Base-by-base conservation (phyloP, 495 filamentous ascomycete species). In the Letharia columbiana region DNA sequence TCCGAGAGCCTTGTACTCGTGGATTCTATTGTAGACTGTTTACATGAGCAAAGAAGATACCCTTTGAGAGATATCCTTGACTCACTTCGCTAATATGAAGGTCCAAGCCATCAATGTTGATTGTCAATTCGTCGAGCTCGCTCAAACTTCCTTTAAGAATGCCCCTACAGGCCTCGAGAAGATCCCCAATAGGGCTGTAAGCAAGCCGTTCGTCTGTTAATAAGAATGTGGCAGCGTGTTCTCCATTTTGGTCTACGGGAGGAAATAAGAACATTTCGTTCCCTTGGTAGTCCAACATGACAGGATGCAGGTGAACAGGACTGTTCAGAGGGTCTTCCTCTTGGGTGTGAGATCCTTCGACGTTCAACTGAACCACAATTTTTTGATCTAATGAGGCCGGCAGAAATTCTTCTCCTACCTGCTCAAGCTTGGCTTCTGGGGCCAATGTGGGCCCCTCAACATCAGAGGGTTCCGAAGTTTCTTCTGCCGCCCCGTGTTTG, bases 61-160 rank as follows among this genome's bases (percentile, higher is more conserved):
- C 37, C 20, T 15, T 8, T 11, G 37, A 45, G 31, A 44, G 33
- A 9, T 18, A 18, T n/a, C 37, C 12, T 60, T 41, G 40, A 68
- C 82, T 82, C 80, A 89, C 89, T 82, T 94, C 89, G 67, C 81
- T 83, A 73, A 91, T 78, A 68, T 89, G 82, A 44, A 96, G 78
- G 68, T 83, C 87, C 64, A 94, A 77, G 35, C 83, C 77, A 23
- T 87, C 83, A 63, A 95, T 79, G 59, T 84, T 80, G 65, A 94
- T 77, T 35, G 86, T 79, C 57, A 96, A 75, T 66, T 92, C 86
- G 66, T 92, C 87, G 41, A 86, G 82, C 40, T 85, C 78, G 28
- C 76, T 74, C 31, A 94, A 79, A 69, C 88, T 89, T 28, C 87
- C 81, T 40, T 78, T 77, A 66, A 96, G 83, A 10, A 91, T 82